phyloP scores from a whole-genome alignment of 2,329 filamentous ascomycete species.

The Diaporthe citrichinensis region DNA sequence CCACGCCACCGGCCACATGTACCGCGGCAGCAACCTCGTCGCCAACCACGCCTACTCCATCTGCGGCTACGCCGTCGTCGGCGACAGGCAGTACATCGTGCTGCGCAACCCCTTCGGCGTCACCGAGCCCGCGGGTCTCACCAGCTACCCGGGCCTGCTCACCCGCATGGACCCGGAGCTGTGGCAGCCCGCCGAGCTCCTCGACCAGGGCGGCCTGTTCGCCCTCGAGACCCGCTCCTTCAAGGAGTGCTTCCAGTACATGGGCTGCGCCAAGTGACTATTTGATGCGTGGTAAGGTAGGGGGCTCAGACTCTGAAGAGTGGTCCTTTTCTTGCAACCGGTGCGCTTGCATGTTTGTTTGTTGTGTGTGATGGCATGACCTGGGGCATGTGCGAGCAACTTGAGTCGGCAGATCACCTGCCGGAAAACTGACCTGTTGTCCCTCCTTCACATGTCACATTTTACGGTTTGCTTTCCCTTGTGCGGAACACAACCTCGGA shows the following conservation, averaged over 20 bases:
- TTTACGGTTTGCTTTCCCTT: background rate
- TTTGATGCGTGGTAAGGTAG: constrained; percentile 4
- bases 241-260: constrained; percentile 40
- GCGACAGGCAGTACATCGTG: constrained; percentile 45
- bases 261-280: constrained; percentile 32
- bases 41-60: constrained; percentile 62
- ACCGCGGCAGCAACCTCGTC: constrained; percentile 58
- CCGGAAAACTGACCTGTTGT: constrained; percentile 16
- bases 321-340: background rate
- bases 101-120: constrained; percentile 61
- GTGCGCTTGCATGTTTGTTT: background rate
- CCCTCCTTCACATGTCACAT: background rate
- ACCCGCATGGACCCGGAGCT: constrained; percentile 51
- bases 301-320: constrained; percentile 4
- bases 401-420: background rate
- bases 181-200: constrained; percentile 43
- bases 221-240: constrained; percentile 44
- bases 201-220: constrained; percentile 44
- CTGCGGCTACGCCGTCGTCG: constrained; percentile 53
- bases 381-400: background rate
- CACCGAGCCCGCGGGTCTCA: constrained; percentile 57
- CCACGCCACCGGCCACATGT: constrained; percentile 54
- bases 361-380: background rate
- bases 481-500: background rate
- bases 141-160: constrained; percentile 56